These are phyloP conservation scores for Picochlorum sp. DNA, from an alignment of 139 green algal genomes.

Conservation along the genomic window DNA sequence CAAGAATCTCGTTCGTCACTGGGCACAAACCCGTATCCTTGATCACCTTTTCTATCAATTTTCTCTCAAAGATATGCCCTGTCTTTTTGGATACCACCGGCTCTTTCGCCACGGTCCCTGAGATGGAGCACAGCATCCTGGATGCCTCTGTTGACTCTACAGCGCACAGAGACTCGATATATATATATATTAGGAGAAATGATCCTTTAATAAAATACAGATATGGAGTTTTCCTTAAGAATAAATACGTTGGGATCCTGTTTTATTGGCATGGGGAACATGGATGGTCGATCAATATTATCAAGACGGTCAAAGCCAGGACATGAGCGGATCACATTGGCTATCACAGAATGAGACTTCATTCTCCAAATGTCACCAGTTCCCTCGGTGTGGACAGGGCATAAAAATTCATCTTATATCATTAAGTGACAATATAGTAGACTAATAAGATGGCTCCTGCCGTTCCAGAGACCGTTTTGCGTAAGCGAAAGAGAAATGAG, in stretches of 20 bases:
- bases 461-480: slow-evolving; percentile 39
- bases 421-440: background rate
- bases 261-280: background rate
- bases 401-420: background rate
- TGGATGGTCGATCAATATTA: background rate
- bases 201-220: no score
- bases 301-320: background rate
- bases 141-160: background rate
- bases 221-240: no score
- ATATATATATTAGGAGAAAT: no score
- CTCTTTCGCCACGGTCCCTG: slow-evolving; percentile 73
- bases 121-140: slow-evolving; percentile 45
- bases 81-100: slow-evolving; percentile 76
- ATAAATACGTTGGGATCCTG: background rate
- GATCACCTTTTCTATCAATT: slow-evolving; percentile 80
- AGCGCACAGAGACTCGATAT: background rate
- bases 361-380: background rate
- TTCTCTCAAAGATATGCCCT: slow-evolving; percentile 82
- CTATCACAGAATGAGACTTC: no score
- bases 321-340: no score
- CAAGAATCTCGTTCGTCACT: slow-evolving; percentile 63
- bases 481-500: slow-evolving; percentile 83
- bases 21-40: slow-evolving; percentile 79
- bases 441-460: slow-evolving; percentile 3
- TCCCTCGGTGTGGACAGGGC: no score